Percentiles rank a stretch among this genome's conserved stretches.
These are phyloP conservation scores for Elasticomyces elasticus DNA, from an alignment of 495 filamentous ascomycete genomes.

Conservation along the genomic window DNA sequence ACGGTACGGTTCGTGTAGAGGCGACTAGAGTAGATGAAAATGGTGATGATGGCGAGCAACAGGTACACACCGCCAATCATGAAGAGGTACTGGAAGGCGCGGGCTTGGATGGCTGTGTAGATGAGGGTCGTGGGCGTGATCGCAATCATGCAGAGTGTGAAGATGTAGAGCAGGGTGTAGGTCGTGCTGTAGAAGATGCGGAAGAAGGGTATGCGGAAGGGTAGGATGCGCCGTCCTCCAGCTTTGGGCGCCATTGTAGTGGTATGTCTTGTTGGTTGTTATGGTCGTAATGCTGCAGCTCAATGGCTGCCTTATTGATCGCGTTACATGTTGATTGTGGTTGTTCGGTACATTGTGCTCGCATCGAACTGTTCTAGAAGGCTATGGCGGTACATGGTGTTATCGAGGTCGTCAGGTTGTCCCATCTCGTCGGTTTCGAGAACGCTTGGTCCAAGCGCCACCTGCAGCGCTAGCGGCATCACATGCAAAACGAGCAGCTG, in stretches of 20 bases:
- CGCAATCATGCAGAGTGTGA: constrained; percentile 62
- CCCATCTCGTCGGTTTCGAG: no score
- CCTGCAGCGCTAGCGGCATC: no score
- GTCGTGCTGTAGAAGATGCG: constrained; percentile 72
- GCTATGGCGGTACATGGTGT: no score
- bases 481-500: no score
- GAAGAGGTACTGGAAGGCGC: constrained; percentile 59
- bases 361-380: no score
- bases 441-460: no score
- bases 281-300: background rate
- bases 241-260: constrained; percentile 3
- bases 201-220: constrained; percentile 49
- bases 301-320: background rate
- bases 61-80: constrained; percentile 71
- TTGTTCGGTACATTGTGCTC: no score
- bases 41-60: constrained; percentile 57
- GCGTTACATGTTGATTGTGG: background rate
- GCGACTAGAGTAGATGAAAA: constrained; percentile 73
- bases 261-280: no score
- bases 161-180: constrained; percentile 66
- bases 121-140: constrained; percentile 78
- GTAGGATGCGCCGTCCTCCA: constrained; percentile 11
- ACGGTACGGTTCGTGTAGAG: constrained; percentile 78
- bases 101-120: constrained; percentile 43
- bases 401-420: no score